phyloP scores from a whole-genome alignment of 306 rosid genomes.

The Citrullus amarus region DNA sequence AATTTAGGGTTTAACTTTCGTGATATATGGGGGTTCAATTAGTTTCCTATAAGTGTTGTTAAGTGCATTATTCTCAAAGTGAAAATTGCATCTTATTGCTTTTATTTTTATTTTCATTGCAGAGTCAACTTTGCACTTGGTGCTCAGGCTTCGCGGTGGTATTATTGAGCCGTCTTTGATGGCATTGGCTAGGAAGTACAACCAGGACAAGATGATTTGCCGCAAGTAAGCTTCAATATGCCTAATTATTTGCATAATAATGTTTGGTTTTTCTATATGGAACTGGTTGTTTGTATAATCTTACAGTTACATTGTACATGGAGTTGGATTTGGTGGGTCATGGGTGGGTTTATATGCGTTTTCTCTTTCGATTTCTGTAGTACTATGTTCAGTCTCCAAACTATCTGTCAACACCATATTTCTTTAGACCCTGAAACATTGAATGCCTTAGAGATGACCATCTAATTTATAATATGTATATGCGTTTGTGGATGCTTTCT shows the following conservation, averaged over 20 bases:
- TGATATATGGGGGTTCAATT: not conserved
- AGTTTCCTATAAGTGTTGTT: not conserved
- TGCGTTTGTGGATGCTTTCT: not conserved
- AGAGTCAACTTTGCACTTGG: conserved; percentile 97
- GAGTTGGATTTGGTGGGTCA: not conserved
- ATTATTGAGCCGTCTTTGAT: conserved; percentile 94
- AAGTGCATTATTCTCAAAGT: not conserved
- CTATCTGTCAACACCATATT: not conserved
- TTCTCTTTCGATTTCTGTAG: not conserved
- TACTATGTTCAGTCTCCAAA: not conserved
- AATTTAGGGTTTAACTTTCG: not conserved
- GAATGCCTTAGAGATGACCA: not conserved
- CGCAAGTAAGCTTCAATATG: conserved; percentile 58
- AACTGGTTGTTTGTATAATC: not conserved
- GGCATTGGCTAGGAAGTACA: conserved; percentile 95
- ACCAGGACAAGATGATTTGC: conserved; percentile 90
- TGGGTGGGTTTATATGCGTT: not conserved
- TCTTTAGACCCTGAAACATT: not conserved
- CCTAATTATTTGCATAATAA: not conserved
- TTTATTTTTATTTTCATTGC: not conserved
- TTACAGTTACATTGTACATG: not conserved
- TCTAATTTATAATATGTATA: no score
- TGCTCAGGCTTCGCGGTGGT: conserved; percentile 98
- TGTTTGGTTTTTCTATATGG: not conserved
- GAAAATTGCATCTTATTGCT: not conserved